Evolutionary conservation across 2,329 filamentous ascomycete species (phyloP).

Genomic region (Sphaceloma murrayae): DNA sequence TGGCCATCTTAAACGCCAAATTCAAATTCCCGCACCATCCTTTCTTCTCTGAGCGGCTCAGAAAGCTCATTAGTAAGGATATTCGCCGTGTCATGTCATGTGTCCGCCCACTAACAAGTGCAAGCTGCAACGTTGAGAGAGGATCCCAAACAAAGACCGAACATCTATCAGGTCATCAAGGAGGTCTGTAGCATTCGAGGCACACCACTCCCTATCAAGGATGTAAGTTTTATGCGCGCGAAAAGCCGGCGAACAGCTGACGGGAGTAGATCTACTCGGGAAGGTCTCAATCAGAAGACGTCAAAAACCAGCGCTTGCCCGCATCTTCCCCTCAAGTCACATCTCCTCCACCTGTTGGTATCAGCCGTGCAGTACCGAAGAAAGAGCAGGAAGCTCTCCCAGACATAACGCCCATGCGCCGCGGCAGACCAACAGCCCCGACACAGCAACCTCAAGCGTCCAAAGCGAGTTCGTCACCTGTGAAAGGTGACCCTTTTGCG

Average conservation of each 20-base stretch:
- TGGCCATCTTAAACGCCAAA: slow-evolving; percentile 91
- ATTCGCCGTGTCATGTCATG: not conserved
- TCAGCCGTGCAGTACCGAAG: slow-evolving; percentile 41
- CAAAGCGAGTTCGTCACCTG: slow-evolving; percentile 44
- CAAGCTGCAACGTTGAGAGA: slow-evolving; percentile 84
- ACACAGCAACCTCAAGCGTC: slow-evolving; percentile 36
- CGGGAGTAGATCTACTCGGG: slow-evolving; percentile 38
- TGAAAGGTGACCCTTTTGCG: slow-evolving; percentile 78
- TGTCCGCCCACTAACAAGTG: not conserved
- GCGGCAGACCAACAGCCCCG: slow-evolving; percentile 60
- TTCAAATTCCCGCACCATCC: slow-evolving; percentile 88
- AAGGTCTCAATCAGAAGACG: slow-evolving; percentile 55
- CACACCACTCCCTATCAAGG: slow-evolving; percentile 74
- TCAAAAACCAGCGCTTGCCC: slow-evolving; percentile 51
- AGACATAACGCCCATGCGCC: slow-evolving; percentile 86
- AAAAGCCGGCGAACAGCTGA: slow-evolving; percentile 21
- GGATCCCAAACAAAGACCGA: slow-evolving; percentile 67
- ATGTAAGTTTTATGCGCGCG: slow-evolving; percentile 49
- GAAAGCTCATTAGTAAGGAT: slow-evolving; percentile 72
- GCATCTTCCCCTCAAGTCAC: slow-evolving; percentile 44
- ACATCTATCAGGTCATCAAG: slow-evolving; percentile 84
- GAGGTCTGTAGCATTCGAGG: slow-evolving; percentile 87
- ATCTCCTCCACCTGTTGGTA: slow-evolving; percentile 35
- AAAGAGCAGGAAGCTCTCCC: slow-evolving; percentile 66
- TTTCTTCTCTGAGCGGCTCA: slow-evolving; percentile 77